Evolutionary conservation across 768 basidiomycete genomes (phyloP).

Genomic region (Amanita polypyramis): DNA sequence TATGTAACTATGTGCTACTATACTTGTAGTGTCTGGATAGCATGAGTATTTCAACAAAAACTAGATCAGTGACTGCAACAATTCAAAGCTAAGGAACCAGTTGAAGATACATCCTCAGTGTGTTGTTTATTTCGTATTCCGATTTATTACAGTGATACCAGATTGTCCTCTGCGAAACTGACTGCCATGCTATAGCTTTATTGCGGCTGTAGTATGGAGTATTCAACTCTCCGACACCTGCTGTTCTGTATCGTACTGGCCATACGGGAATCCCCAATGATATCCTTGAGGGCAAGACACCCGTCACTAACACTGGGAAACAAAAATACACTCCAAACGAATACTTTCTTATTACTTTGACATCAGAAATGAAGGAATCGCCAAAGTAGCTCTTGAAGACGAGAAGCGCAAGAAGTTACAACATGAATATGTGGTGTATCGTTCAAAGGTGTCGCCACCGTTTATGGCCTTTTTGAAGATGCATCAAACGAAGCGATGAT

Average conservation of each 20-base stretch:
- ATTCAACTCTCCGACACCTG: not conserved
- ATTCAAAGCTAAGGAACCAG: not conserved
- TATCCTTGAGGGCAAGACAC: not conserved
- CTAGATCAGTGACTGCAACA: too few relatives aligned
- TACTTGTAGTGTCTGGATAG: too few relatives aligned
- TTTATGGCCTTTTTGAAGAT: slow-evolving; percentile 1
- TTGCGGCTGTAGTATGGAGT: not conserved
- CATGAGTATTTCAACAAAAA: not conserved
- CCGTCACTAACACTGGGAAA: not conserved
- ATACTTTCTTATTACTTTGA: not conserved
- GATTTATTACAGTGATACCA: not conserved
- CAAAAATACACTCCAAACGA: not conserved
- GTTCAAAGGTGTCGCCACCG: not conserved
- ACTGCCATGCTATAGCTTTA: not conserved
- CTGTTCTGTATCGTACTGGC: not conserved
- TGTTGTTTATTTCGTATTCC: not conserved
- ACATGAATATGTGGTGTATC: slow-evolving; percentile 1
- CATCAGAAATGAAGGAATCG: not conserved
- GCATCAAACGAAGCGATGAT: not conserved
- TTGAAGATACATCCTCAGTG: not conserved
- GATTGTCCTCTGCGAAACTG: not conserved
- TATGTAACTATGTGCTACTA: too few relatives aligned
- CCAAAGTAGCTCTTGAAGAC: not conserved
- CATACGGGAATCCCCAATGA: not conserved
- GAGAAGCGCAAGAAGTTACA: not conserved